These are phyloP conservation scores for Candida corydali DNA, from an alignment of 805 yeast species.

Conservation along the genomic window DNA sequence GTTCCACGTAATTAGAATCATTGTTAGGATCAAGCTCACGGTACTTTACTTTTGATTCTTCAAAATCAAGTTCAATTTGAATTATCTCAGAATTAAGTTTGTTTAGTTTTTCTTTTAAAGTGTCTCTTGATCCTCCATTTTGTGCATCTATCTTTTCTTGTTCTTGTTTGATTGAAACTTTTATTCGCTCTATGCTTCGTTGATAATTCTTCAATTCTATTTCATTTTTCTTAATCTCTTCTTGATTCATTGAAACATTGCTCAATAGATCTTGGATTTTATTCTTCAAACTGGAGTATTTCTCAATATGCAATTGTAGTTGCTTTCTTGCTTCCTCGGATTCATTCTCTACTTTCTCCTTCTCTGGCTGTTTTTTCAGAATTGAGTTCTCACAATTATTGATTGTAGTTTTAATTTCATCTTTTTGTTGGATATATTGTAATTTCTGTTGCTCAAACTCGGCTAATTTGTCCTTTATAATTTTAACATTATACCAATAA, in stretches of 20 bases:
- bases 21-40: constrained; percentile 11
- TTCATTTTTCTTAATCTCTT: constrained; percentile 15
- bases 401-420: constrained; percentile 11
- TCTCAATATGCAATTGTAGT: constrained; percentile 11
- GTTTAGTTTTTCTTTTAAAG: constrained; percentile 17
- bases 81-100: constrained; percentile 16
- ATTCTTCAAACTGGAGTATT: constrained; percentile 5
- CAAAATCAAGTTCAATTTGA: constrained; percentile 18
- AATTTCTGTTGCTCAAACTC: constrained; percentile 11
- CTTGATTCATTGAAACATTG: constrained; percentile 6
- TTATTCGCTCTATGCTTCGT: constrained; percentile 16
- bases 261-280: constrained; percentile 4
- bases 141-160: constrained; percentile 26
- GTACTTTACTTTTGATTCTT: constrained; percentile 13
- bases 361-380: neutral
- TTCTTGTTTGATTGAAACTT: constrained; percentile 17
- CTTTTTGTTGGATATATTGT: neutral
- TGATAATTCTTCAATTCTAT: constrained; percentile 16
- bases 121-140: constrained; percentile 43
- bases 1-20: constrained; percentile 20
- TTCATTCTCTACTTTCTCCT: neutral
- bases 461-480: constrained; percentile 22
- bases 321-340: constrained; percentile 11
- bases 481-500: constrained; percentile 38
- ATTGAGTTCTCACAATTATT: constrained; percentile 7